Evolutionary conservation across 2,329 filamentous ascomycete species (phyloP), one percentile per base, ranked within the genome.

Genomic region (Berkeleyomyces rouxiae): DNA sequence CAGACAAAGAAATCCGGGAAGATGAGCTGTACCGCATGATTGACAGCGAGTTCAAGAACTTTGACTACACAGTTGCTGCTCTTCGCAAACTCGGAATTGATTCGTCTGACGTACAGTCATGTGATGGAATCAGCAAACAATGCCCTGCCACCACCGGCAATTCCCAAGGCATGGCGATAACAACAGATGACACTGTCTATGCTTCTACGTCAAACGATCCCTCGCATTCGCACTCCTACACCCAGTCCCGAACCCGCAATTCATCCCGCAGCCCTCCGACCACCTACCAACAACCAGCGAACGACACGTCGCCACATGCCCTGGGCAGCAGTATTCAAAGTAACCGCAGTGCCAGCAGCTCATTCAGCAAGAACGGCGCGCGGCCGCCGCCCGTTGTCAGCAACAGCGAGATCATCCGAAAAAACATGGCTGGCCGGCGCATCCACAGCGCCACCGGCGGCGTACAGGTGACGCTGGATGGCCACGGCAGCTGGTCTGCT

Each of bases 21-120:
- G 92, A 99, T 66, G 91, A 96, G 72, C 79, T 97, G 31, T 93
- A 97, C 72, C 85, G 85, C 67, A 88, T 95, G 81, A 96, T 99
- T 66, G 93, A 99, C 73, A 87, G 83, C 3, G 87, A 96, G 69
- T 99, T 97, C 71, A 85, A 88, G 71, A 89, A 91, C 0, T 99
- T 97, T 72, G 93, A 99, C 72, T 99, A 99, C 73, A 96, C 91
- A 0, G 76, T 85, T 2, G 84, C 88, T 23, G 87, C 84, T 3
- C 92, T 64, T 39, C 60, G 63, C 6, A 64, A 64, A 40, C 57
- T 64, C 9, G 63, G 63, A 33, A 62, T 64, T 1, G 63, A 64
- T 7, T 47, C 59, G 2, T 58, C 58, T 1, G 61, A 51, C 10
- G 58, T 58, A n/a, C 49, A 40, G 3, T 6, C 31, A 7, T 3